Base-by-base conservation (phyloP, 495 filamentous ascomycete species). In the Massariosphaeria phaeospora region DNA sequence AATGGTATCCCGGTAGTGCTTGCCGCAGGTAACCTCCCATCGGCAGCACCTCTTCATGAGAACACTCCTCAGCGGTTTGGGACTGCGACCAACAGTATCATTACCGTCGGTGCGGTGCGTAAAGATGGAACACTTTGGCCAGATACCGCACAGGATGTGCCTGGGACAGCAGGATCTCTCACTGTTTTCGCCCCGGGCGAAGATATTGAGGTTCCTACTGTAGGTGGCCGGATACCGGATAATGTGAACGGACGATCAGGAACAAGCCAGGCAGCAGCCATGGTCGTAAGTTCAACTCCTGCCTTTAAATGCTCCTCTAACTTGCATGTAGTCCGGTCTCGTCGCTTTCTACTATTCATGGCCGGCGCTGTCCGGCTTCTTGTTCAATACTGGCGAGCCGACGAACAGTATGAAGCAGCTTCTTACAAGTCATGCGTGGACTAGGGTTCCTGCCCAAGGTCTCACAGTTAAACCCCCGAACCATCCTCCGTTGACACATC, bases 221-320 rank as follows among this genome's bases (percentile, higher is more conserved):
- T 5, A 4, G 34, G 34, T n/a, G n/a, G n/a, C n/a, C n/a, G n/a
- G n/a, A n/a, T n/a, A n/a, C n/a, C n/a, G n/a, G n/a, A n/a, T n/a
- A n/a, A n/a, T n/a, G n/a, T n/a, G n/a, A 38, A 49, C 23, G 6
- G 11, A 8, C 3, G 23, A 18, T 10, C 46, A 20, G 29, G 46
- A 36, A 49, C 46, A 4, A 49, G 46, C 18, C 46, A 49, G 15
- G 46, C 46, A 6, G 10, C 46, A 2, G 29, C 46, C 18, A 49
- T 49, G 2, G 33, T 38, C 2, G 46, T 49, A 34, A 36, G 46
- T 49, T 17, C 13, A n/a, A 12, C 4, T 5, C 18, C 4, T 13
- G 34, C 3, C 4, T 5, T 17, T 13, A 36, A n/a, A 13, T 3
- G 34, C 13, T n/a, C 5, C 34, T 36, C 34, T 36, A 36, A 36